Conservation (phyloP, 495 filamentous ascomycete genomes). For the Annulohypoxylon stygium region DNA sequence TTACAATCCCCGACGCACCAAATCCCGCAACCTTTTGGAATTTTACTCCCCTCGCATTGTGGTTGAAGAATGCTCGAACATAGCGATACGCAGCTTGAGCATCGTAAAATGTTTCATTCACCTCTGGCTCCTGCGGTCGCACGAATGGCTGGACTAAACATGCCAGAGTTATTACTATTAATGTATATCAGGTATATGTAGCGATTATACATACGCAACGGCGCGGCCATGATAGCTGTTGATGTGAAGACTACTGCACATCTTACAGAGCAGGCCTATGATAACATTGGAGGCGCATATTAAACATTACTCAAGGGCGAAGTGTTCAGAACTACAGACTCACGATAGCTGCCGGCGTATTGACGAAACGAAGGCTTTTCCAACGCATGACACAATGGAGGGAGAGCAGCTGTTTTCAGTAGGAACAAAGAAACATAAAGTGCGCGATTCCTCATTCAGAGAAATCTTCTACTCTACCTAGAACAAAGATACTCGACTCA, state of each 20-base stretch:
- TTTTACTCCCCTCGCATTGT: background rate
- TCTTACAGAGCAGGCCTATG: too few relatives aligned
- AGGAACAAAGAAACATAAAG: conserved; percentile 26
- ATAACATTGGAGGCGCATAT: too few relatives aligned
- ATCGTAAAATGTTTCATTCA: conserved; percentile 12
- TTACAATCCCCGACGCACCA: conserved; percentile 31
- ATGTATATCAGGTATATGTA: background rate
- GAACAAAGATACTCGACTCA: background rate
- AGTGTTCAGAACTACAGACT: background rate
- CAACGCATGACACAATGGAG: background rate
- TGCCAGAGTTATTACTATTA: background rate
- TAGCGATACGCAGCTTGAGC: conserved; percentile 9
- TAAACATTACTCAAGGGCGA: conserved; percentile 1
- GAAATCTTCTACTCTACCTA: background rate
- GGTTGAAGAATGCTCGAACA: conserved; percentile 13
- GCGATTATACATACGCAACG: conserved; percentile 17
- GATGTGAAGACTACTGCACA: background rate
- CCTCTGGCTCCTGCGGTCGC: conserved; percentile 3
- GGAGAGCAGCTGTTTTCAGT: conserved; percentile 22
- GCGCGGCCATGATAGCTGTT: conserved; percentile 6
- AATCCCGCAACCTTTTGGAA: conserved; percentile 32
- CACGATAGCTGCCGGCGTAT: background rate
- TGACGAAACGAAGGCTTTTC: background rate
- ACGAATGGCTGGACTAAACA: conserved; percentile 25
- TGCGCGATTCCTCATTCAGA: background rate